Conservation (phyloP, 2,329 filamentous ascomycete species). For the Phoma sp. region DNA sequence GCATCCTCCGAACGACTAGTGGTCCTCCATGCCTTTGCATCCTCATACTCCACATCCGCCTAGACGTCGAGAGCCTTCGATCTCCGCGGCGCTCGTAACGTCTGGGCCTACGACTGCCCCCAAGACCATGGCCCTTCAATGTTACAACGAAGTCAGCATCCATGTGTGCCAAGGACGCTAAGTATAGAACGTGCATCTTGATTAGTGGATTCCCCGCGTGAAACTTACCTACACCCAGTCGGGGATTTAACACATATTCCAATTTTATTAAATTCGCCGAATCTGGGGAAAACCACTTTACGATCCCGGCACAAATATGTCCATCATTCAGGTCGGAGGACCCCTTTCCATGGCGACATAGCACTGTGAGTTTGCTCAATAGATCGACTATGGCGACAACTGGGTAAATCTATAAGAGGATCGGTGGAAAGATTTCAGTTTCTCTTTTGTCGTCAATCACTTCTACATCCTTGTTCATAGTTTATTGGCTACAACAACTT, state of each 20-base stretch:
- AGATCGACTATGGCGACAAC: neutral
- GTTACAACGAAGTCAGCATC: conserved; percentile 1
- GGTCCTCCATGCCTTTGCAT: too few relatives aligned
- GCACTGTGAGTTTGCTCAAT: neutral
- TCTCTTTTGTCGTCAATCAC: neutral
- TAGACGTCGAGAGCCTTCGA: neutral
- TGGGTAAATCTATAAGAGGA: conserved; percentile 39
- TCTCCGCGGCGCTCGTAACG: neutral
- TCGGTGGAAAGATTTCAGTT: conserved; percentile 41
- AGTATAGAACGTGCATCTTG: conserved; percentile 5
- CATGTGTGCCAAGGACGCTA: conserved; percentile 14
- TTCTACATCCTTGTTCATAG: neutral
- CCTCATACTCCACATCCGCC: too few relatives aligned
- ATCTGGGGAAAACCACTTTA: neutral
- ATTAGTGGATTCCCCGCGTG: conserved; percentile 8
- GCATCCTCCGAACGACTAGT: too few relatives aligned
- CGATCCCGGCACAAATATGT: conserved; percentile 5
- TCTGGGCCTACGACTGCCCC: neutral
- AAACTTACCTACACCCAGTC: conserved; percentile 7
- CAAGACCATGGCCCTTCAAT: neutral
- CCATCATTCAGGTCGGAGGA: conserved; percentile 11
- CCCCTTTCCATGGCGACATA: neutral
- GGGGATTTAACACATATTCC: conserved; percentile 3
- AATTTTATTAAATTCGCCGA: conserved; percentile 8
- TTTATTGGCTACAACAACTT: neutral